Conservation (phyloP, 1,284 basidiomycete genomes). For the Pascua guehoae region DNA sequence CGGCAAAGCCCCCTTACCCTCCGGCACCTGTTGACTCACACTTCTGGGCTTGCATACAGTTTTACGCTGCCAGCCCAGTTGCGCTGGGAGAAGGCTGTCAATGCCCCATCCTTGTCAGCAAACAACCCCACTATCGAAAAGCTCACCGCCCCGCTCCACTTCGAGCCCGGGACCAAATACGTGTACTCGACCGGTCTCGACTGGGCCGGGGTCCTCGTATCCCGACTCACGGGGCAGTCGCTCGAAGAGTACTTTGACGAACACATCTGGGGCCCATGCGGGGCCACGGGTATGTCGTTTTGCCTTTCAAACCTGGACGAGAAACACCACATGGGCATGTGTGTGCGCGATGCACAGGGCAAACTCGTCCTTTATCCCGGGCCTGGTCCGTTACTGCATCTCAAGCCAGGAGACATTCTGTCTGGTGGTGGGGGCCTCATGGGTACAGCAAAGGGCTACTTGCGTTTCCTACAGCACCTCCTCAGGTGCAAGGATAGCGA, state of each 20-base stretch:
- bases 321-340: conserved; percentile 11
- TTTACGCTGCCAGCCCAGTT: conserved; percentile 3
- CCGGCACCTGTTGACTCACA: conserved; percentile 38
- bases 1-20: conserved; percentile 34
- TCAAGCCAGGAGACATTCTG: conserved; percentile 13
- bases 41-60: conserved; percentile 18
- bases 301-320: conserved; percentile 22
- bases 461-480: conserved; percentile 27
- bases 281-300: conserved; percentile 32
- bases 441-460: conserved; percentile 33
- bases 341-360: conserved; percentile 9
- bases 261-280: conserved; percentile 37
- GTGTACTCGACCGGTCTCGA: conserved; percentile 39
- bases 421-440: conserved; percentile 38
- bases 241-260: conserved; percentile 40
- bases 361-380: conserved; percentile 23
- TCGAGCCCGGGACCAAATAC: conserved; percentile 36
- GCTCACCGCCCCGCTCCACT: conserved; percentile 24
- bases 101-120: conserved; percentile 3
- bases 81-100: conserved; percentile 1
- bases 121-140: conserved; percentile 17
- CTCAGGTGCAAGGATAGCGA: conserved; percentile 19
- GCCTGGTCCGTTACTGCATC: conserved; percentile 6
- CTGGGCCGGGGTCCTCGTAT: conserved; percentile 40
- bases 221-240: conserved; percentile 29